Percentiles rank a stretch among this genome's conserved stretches.
Evolutionary conservation across 2,329 filamentous ascomycete species (phyloP).

Genomic region (Aspergillus pseudoviridinutans): DNA sequence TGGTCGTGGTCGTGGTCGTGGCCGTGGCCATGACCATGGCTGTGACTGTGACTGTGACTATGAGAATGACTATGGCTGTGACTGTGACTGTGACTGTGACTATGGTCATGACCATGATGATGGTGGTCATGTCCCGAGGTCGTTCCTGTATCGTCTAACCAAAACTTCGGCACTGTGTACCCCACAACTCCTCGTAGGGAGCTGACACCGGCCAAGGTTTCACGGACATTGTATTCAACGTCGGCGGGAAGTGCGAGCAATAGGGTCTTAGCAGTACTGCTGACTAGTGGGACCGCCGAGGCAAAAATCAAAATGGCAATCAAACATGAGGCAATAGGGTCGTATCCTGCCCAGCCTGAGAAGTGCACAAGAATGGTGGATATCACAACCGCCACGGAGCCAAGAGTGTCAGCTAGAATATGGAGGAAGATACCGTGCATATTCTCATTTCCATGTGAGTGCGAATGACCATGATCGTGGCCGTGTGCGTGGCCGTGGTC

Average conservation of each 20-base stretch:
- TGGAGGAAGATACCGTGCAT: conserved; percentile 98
- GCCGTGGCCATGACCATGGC: conserved; percentile 23
- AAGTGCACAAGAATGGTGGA: conserved; percentile 85
- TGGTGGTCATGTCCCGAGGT: conserved; percentile 38
- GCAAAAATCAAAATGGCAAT: conserved; percentile 91
- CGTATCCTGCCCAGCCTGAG: conserved; percentile 88
- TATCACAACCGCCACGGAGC: conserved; percentile 88
- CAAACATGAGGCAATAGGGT: conserved; percentile 87
- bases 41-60: conserved; percentile 25
- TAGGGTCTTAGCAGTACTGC: conserved; percentile 75
- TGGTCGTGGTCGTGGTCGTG: conserved; percentile 23
- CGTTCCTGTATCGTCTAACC: conserved; percentile 68
- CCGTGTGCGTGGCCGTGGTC: conserved; percentile 56
- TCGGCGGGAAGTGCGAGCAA: conserved; percentile 80
- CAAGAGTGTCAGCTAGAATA: conserved; percentile 88
- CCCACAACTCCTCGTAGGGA: conserved; percentile 78
- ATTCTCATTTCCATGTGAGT: conserved; percentile 80
- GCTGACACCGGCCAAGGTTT: conserved; percentile 77
- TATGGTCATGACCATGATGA: conserved; percentile 33
- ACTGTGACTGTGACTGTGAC: conserved; percentile 26
- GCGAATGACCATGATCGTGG: conserved; percentile 46
- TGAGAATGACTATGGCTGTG: conserved; percentile 27
- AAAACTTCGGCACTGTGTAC: conserved; percentile 86
- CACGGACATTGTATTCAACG: conserved; percentile 81
- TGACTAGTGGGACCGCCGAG: conserved; percentile 85